phyloP scores from a whole-genome alignment of 345 rosid genomes.

The Luvunga scandens region DNA sequence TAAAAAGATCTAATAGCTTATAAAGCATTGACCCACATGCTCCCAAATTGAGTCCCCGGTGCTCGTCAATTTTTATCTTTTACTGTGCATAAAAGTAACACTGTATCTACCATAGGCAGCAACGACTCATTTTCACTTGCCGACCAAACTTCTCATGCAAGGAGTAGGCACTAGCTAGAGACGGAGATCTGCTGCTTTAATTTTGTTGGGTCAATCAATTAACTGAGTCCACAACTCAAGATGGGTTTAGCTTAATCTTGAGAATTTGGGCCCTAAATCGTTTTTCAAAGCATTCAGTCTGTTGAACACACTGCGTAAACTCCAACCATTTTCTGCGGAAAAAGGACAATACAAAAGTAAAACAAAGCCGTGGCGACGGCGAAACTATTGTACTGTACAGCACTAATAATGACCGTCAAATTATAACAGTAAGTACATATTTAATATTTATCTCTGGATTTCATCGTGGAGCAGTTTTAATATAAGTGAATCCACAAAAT shows the following conservation, averaged over 20 bases:
- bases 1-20: not conserved
- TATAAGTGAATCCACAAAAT: too few relatives aligned
- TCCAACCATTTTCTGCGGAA: too few relatives aligned
- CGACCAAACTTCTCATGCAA: not conserved
- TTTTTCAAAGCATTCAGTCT: too few relatives aligned
- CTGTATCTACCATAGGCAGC: not conserved
- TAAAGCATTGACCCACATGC: not conserved
- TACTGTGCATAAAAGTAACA: not conserved
- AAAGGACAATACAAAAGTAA: too few relatives aligned
- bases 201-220: not conserved
- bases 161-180: not conserved
- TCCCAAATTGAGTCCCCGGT: not conserved
- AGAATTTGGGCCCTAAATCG: not conserved
- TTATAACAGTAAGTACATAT: too few relatives aligned
- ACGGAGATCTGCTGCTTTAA: not conserved
- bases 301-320: too few relatives aligned
- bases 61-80: not conserved
- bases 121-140: not conserved
- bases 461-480: fast-evolving
- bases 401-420: fast-evolving
- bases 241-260: not conserved
- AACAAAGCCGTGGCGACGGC: too few relatives aligned
- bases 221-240: not conserved
- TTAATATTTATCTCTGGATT: fast-evolving
- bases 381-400: fast-evolving